Base-by-base conservation (phyloP, 2,329 filamentous ascomycete genomes). In the Fusarium caatingaense region DNA sequence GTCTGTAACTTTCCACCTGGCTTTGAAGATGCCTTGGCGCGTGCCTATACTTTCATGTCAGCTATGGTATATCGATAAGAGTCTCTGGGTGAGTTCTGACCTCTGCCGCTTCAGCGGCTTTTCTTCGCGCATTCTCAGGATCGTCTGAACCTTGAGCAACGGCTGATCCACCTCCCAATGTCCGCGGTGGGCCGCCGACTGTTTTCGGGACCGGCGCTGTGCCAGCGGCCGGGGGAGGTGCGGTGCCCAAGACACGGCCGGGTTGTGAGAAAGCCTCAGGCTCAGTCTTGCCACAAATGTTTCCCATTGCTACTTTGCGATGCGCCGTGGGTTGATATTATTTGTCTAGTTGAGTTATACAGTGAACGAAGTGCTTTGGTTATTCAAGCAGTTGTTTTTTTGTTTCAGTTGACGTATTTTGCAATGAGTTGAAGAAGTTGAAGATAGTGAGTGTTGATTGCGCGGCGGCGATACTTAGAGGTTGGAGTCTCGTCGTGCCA, bases 91-190 rank as follows among this genome's bases (percentile, higher is more conserved):
- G 18, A 12, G 44, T 56, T 83, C 89, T 77, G 79, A 97, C 94
- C 90, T 97, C 92, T 64, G 94, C 94, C 55, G 94, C 94, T 70
- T 89, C 87, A 1, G 93, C 93, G 6, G 94, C 94, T 64, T 89
- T 92, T 58, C 84, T 85, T 62, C 91, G 86, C 34, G 93, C 91
- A 77, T 94, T 90, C 21, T 83, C 83, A 4, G 80, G 76, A 55
- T 74, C 75, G 32, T 72, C 72, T 66, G 64, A 71, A 42, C 70
- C 73, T 6, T 69, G 21, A 5, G 49, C 77, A 25, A 72, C 65
- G 10, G 77, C 65, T 16, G 76, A 76, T n/a, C 78, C 76, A 45
- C 86, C 86, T 21, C 92, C 92, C 44, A 96, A 80, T 5, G 90
- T 91, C 66, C 92, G 85, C 11, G 84, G 87, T 62, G 83, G 87